These are phyloP conservation scores for Russula emetica DNA, from an alignment of 768 basidiomycete species.

Conservation along the genomic window DNA sequence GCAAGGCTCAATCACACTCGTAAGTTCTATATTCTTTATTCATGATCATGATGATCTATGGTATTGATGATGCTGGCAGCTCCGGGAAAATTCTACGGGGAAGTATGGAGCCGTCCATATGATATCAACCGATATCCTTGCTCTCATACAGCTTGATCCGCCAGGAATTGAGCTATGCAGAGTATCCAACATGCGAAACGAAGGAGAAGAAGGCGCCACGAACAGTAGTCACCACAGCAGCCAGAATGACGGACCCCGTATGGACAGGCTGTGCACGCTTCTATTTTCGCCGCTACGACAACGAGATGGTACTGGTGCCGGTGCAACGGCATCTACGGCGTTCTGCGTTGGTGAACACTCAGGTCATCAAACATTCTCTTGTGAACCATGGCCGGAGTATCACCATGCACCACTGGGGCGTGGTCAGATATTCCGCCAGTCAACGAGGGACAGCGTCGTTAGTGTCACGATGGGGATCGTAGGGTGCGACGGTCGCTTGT, in stretches of 20 bases:
- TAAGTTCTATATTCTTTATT: not conserved
- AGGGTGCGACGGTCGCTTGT: not conserved
- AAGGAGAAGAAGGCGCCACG: no score
- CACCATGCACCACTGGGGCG: not conserved
- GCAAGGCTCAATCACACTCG: not conserved
- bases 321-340: not conserved
- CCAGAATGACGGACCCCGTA: not conserved
- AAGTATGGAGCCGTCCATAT: not conserved
- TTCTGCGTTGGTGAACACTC: slow-evolving; percentile 1
- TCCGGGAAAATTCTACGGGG: slow-evolving; percentile 1
- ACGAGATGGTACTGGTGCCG: not conserved
- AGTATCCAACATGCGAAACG: not conserved
- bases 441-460: not conserved
- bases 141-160: not conserved
- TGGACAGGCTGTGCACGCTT: slow-evolving; percentile 2
- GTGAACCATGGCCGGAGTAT: not conserved
- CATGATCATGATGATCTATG: not conserved
- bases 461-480: slow-evolving; percentile 1
- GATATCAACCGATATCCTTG: slow-evolving; percentile 9
- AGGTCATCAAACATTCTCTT: not conserved
- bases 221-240: no score
- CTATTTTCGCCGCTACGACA: not conserved
- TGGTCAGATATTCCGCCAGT: not conserved
- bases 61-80: not conserved
- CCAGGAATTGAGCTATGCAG: slow-evolving; percentile 2